Evolutionary conservation across 2,329 filamentous ascomycete species (phyloP), one percentile per base, ranked within the genome.

Genomic region (Fusarium sp.): DNA sequence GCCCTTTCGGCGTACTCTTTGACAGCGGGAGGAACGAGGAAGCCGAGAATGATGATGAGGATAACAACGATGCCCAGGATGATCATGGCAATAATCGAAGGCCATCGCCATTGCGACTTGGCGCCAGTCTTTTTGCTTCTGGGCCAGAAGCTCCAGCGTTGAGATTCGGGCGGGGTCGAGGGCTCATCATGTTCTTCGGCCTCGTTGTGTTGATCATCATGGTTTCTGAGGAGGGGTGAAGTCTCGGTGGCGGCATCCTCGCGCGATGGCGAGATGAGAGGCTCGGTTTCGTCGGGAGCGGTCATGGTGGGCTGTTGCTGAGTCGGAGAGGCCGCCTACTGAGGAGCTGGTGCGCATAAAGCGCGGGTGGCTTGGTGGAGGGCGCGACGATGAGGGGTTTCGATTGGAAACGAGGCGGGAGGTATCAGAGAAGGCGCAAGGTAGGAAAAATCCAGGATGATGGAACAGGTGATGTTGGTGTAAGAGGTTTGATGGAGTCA

Each of bases 1-100:
- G 95, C 94, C 79, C 95, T 87, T 80, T 95, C 92, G 51, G 92
- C 93, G 80, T 99, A 99, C 77, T 94, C 88, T 80, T 97, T 90
- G 11, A 97, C 89, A 8, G 91, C 89, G 15, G 92, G 90, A 2
- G 95, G 95, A 0, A 92, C 89, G 57, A 97, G 88, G 81, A 97
- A 97, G 15, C 91, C 94, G 60, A 95, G 83, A 15, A 92, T 81
- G 62, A 98, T 90, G 72, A 97, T 94, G 30, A 86, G 78, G 23
- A 95, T 74, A 7, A 91, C 85, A 7, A 90, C 75, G 2, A 88
- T 71, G 51, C 87, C 92, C 9, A 98, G 82, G 3, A 92, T 61
- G 1, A 86, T 72, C 66, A 97, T 88, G 31, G 95, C 92, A 39
- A 97, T 85, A 34, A 94, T 84, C 39, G 92, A 95, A 9, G 94